These are phyloP conservation scores for Dillenia suffruticosa DNA, from an alignment of 164 flowering plant species.

Conservation along the genomic window DNA sequence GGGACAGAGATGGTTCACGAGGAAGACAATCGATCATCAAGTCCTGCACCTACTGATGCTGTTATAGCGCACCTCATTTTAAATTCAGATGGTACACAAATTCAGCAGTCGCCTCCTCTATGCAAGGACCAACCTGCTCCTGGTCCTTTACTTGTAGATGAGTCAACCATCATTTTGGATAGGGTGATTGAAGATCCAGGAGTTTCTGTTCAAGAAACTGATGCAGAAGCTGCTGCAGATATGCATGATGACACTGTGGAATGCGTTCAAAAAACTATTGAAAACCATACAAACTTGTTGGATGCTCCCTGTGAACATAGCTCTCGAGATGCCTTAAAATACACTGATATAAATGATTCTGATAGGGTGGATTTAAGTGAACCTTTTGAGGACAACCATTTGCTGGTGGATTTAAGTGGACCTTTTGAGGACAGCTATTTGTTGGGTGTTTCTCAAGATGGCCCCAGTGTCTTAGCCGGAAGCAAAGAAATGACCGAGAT, in stretches of 20 bases:
- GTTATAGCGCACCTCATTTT: neutral
- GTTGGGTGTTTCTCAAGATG: slow-evolving; percentile 31
- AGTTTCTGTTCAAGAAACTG: slow-evolving; percentile 2
- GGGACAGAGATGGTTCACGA: neutral
- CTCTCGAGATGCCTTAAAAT: slow-evolving; percentile 12
- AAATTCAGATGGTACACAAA: slow-evolving; percentile 5
- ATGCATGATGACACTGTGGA: slow-evolving; percentile 8
- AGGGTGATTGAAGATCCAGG: slow-evolving; percentile 3
- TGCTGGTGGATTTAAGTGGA: slow-evolving; percentile 14
- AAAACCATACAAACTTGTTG: neutral
- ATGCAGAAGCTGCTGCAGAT: slow-evolving; percentile 7
- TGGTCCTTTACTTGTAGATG: slow-evolving; percentile 7
- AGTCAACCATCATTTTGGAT: slow-evolving; percentile 2
- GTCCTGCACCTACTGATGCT: slow-evolving; percentile 6
- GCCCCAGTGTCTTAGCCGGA: slow-evolving; percentile 10
- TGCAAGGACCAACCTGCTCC: slow-evolving; percentile 7
- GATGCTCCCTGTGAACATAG: slow-evolving; percentile 9
- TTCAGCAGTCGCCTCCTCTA: neutral
- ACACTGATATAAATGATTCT: slow-evolving; percentile 7
- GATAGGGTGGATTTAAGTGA: slow-evolving; percentile 9
- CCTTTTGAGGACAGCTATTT: slow-evolving; percentile 17
- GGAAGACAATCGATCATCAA: neutral
- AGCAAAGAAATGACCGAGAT: slow-evolving; percentile 13
- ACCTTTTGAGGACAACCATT: slow-evolving; percentile 17
- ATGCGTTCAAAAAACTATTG: slow-evolving; percentile 5